These are phyloP conservation scores for Venturia aucupariae DNA, from an alignment of 2,329 filamentous ascomycete genomes.

Conservation along the genomic window DNA sequence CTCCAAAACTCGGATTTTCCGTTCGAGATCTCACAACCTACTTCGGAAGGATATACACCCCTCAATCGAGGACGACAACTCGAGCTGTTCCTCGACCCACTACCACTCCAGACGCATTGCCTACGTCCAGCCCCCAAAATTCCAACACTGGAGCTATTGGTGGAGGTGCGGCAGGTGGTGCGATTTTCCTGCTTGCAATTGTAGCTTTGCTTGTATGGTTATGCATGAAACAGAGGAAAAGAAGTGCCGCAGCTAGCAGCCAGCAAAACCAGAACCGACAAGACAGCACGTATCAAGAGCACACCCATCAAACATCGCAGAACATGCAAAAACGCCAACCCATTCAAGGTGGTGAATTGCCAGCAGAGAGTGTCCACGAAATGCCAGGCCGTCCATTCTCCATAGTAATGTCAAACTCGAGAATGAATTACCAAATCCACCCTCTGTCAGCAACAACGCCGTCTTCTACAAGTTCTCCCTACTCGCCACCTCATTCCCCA, in stretches of 20 bases:
- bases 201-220: neutral
- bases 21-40: neutral
- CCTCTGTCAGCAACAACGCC: neutral
- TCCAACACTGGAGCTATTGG: slow-evolving; percentile 1
- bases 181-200: neutral
- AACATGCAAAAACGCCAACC: too few species aligned
- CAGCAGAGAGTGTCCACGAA: neutral
- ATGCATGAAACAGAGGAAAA: neutral
- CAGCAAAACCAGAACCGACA: neutral
- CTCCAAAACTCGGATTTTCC: neutral
- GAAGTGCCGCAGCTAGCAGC: neutral
- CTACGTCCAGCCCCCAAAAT: neutral
- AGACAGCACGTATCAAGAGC: neutral
- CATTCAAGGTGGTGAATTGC: neutral
- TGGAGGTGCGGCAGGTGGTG: slow-evolving; percentile 6
- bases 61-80: neutral
- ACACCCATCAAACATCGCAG: too few species aligned
- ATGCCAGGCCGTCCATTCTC: neutral
- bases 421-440: neutral
- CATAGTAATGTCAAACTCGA: neutral
- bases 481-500: neutral
- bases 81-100: neutral
- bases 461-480: neutral
- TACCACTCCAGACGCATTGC: neutral
- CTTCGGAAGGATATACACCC: neutral